Percentiles rank a stretch among this genome's conserved stretches.
phyloP scores from a whole-genome alignment of 805 yeast species.

The Kluyveromyces dobzhanskii region DNA sequence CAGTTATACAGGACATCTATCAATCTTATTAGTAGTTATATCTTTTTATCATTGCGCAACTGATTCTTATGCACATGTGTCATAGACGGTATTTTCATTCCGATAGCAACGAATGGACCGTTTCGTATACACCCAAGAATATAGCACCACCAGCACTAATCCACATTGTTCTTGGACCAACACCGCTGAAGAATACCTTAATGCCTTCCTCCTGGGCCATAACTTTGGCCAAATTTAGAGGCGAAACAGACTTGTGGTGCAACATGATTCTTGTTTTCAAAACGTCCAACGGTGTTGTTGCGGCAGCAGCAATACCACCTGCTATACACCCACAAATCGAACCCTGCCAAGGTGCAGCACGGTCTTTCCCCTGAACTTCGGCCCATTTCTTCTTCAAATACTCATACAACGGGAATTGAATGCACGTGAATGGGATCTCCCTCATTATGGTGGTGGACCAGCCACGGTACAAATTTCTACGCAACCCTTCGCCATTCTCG shows the following conservation, averaged over 20 bases:
- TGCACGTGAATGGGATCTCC: slow-evolving; percentile 93
- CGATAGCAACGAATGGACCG: slow-evolving; percentile 38
- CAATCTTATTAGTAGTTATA: no score
- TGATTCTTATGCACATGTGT: background rate
- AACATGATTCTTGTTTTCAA: slow-evolving; percentile 83
- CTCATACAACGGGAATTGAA: slow-evolving; percentile 93
- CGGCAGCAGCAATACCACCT: slow-evolving; percentile 75
- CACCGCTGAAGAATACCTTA: slow-evolving; percentile 65
- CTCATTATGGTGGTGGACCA: slow-evolving; percentile 89
- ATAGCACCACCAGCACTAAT: slow-evolving; percentile 98
- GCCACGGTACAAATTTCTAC: slow-evolving; percentile 82
- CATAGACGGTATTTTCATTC: background rate
- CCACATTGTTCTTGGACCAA: slow-evolving; percentile 97
- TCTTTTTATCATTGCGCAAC: background rate
- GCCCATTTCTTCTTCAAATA: slow-evolving; percentile 59
- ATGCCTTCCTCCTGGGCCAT: slow-evolving; percentile 69
- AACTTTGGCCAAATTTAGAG: slow-evolving; percentile 38
- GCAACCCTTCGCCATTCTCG: slow-evolving; percentile 66
- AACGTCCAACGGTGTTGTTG: slow-evolving; percentile 75
- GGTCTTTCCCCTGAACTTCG: slow-evolving; percentile 30
- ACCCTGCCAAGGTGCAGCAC: slow-evolving; percentile 61
- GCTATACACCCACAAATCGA: slow-evolving; percentile 79
- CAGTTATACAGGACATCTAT: no score
- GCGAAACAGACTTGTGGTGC: slow-evolving; percentile 38
- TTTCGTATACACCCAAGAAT: slow-evolving; percentile 88